phyloP scores from a whole-genome alignment of 2,329 filamentous ascomycete genomes.

The Sclerotinia glacialis region DNA sequence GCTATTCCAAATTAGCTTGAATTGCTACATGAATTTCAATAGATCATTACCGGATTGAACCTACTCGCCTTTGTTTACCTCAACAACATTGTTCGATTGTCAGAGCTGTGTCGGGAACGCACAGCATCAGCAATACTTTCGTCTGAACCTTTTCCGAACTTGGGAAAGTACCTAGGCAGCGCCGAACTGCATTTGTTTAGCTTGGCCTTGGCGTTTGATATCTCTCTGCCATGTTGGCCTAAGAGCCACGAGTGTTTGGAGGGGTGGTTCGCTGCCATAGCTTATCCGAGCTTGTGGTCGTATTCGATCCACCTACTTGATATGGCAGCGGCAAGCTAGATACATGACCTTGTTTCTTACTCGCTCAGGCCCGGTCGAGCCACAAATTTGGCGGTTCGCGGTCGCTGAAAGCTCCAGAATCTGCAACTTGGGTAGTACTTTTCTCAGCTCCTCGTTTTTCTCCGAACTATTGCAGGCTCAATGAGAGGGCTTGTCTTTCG shows the following conservation, averaged over 20 bases:
- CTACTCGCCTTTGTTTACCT: neutral
- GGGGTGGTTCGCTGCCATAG: neutral
- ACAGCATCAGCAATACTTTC: conserved; percentile 5
- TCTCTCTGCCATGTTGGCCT: neutral
- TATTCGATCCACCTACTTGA: neutral
- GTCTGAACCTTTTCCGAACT: neutral
- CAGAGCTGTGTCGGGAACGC: conserved; percentile 9
- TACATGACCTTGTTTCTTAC: neutral
- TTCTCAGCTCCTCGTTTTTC: conserved; percentile 4
- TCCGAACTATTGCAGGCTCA: conserved; percentile 3
- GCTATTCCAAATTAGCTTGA: neutral
- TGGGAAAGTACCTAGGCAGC: neutral
- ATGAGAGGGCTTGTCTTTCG: neutral
- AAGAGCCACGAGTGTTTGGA: neutral
- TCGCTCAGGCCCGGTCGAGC: conserved; percentile 4
- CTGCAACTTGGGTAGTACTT: neutral
- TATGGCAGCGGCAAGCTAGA: conserved; percentile 1
- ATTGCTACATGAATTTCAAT: conserved; percentile 8
- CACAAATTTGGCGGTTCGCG: neutral
- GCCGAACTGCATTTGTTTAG: conserved; percentile 1
- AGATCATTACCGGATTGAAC: neutral
- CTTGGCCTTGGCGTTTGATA: conserved; percentile 5
- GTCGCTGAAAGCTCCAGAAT: conserved; percentile 13
- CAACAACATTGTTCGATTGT: conserved; percentile 4
- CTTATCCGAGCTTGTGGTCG: neutral